Conservation (phyloP, 768 basidiomycete species). For the Gyrodon lividus region DNA sequence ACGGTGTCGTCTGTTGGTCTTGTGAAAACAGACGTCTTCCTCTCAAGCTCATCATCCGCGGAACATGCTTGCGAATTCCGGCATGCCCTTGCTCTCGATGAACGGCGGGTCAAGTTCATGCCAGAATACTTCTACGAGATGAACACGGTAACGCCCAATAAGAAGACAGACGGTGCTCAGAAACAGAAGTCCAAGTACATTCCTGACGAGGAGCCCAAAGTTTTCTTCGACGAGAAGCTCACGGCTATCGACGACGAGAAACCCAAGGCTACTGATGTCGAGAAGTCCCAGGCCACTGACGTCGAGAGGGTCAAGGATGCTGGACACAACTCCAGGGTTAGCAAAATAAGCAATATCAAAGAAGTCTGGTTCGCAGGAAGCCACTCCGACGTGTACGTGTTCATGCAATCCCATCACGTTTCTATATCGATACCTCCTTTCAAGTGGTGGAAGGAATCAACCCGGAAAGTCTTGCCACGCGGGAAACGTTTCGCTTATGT, state of each 20-base stretch:
- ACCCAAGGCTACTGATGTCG: background rate
- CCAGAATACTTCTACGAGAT: conserved; percentile 34
- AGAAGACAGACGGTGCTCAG: conserved; percentile 16
- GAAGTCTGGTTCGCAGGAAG: conserved; percentile 65
- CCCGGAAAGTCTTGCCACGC: conserved; percentile 13
- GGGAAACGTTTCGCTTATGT: conserved; percentile 21
- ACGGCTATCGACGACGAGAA: background rate
- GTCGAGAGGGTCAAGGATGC: too few species aligned
- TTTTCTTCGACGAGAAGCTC: background rate
- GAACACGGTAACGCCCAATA: conserved; percentile 26
- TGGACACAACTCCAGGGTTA: background rate
- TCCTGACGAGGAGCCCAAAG: too few species aligned
- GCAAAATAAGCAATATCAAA: conserved; percentile 30
- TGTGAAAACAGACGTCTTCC: conserved; percentile 39
- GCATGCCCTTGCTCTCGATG: conserved; percentile 63
- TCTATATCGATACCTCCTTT: background rate
- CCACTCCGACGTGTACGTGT: conserved; percentile 33
- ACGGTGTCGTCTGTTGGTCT: conserved; percentile 63
- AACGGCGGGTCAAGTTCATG: conserved; percentile 57
- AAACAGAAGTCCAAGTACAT: background rate
- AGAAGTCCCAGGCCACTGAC: background rate
- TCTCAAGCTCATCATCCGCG: conserved; percentile 57
- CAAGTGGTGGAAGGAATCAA: conserved; percentile 16
- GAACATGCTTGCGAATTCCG: conserved; percentile 56
- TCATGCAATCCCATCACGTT: background rate